phyloP scores from a whole-genome alignment of 441 rosid species.

The Populus hybrid region DNA sequence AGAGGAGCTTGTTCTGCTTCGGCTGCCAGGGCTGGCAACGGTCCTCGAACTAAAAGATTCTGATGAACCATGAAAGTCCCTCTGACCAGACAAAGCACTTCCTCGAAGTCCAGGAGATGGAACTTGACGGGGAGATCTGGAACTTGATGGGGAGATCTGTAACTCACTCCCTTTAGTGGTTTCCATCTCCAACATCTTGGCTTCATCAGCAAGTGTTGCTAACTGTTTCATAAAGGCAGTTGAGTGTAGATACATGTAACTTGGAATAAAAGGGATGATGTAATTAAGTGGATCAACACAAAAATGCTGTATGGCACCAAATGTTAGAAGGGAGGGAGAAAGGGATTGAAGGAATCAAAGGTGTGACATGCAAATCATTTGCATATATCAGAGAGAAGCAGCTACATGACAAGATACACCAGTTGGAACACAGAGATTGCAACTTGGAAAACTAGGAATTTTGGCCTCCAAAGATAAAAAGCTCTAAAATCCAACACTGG shows the following conservation, averaged over 20 bases:
- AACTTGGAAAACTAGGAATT: too few relatives aligned
- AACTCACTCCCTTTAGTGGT: conserved; percentile 38
- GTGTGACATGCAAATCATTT: neutral
- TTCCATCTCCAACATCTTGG: conserved; percentile 55
- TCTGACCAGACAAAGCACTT: conserved; percentile 28
- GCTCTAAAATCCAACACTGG: too few relatives aligned
- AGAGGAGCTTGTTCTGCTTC: conserved; percentile 39
- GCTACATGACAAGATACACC: neutral
- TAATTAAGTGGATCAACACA: neutral
- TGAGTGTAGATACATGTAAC: neutral
- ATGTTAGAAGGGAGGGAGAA: neutral
- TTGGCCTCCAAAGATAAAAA: too few relatives aligned
- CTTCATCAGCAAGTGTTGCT: conserved; percentile 54
- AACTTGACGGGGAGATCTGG: conserved; percentile 26
- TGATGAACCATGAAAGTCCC: conserved; percentile 32
- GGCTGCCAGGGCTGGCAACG: conserved; percentile 40
- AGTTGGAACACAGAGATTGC: neutral
- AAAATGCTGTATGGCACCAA: neutral
- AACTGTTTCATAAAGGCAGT: conserved; percentile 39
- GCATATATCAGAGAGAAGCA: neutral
- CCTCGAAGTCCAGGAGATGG: conserved; percentile 37
- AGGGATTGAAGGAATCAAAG: neutral
- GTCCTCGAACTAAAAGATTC: conserved; percentile 29
- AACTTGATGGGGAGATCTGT: conserved; percentile 22
- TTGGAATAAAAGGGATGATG: neutral